A percentile compares a stretch with the other conserved stretches of the same genome.
These are phyloP conservation scores for Acacia concinna DNA, from an alignment of 331 rosid species.

Conservation along the genomic window DNA sequence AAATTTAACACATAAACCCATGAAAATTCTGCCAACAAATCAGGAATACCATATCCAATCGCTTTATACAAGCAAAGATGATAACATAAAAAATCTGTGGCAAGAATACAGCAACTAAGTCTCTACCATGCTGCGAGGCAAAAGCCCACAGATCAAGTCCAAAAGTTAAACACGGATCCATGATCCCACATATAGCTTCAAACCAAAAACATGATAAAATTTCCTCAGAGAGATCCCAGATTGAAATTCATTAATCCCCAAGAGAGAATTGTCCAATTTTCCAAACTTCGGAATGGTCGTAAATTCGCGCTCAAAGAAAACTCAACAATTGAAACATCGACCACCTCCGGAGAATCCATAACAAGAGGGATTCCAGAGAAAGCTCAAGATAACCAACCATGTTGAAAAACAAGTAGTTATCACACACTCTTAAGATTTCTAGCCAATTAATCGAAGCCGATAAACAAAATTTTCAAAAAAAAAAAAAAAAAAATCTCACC, in stretches of 20 bases:
- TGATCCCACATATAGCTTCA: slow-evolving; percentile 28
- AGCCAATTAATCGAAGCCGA: slow-evolving; percentile 18
- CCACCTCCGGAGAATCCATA: not conserved
- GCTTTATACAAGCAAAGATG: not conserved
- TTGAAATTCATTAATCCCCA: slow-evolving; percentile 12
- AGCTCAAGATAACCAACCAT: slow-evolving; percentile 1
- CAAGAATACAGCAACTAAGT: not conserved
- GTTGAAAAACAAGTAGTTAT: not conserved
- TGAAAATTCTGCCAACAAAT: not conserved
- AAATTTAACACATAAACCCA: not conserved
- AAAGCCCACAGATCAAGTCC: not conserved
- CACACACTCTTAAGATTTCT: not conserved
- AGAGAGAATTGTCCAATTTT: not conserved
- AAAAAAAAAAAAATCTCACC: slow-evolving; percentile 23
- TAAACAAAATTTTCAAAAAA: not conserved
- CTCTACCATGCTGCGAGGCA: not conserved
- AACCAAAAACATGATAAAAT: slow-evolving; percentile 3
- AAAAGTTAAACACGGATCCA: slow-evolving; percentile 28
- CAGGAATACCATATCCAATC: not conserved
- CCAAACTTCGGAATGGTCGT: not conserved
- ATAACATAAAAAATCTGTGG: not conserved
- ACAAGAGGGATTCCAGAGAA: slow-evolving; percentile 1
- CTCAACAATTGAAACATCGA: not conserved
- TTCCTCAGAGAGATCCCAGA: not conserved
- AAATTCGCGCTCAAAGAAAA: slow-evolving; percentile 7